A percentile compares a stretch with the other conserved stretches of the same genome.
These are phyloP conservation scores for Pedinophyceae sp. DNA, from an alignment of 139 green algal species.

Conservation along the genomic window DNA sequence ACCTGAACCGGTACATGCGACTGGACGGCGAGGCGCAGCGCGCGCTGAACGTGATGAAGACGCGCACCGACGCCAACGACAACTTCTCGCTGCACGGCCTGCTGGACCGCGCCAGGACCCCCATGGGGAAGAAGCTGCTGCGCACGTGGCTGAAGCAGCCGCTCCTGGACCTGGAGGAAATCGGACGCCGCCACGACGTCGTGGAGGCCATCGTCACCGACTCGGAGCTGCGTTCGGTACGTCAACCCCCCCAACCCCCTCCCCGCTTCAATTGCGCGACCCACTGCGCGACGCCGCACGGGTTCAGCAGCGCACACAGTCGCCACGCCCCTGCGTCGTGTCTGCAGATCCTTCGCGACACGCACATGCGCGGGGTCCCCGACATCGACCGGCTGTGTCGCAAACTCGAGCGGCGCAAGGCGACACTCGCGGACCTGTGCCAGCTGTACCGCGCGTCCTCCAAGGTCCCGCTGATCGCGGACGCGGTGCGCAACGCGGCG, in stretches of 20 bases:
- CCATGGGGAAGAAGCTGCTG: slow-evolving; percentile 84
- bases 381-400: slow-evolving; percentile 76
- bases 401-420: slow-evolving; percentile 57
- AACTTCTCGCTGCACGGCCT: slow-evolving; percentile 74
- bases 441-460: slow-evolving; percentile 74
- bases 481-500: slow-evolving; percentile 39
- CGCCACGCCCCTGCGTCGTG: no score
- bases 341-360: slow-evolving; percentile 42
- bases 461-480: slow-evolving; percentile 52
- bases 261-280: no score
- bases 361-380: slow-evolving; percentile 59
- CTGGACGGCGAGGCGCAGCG: slow-evolving; percentile 51
- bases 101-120: slow-evolving; percentile 66
- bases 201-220: slow-evolving; percentile 67
- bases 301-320: no score
- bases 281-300: no score
- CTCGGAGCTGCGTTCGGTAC: slow-evolving; percentile 44
- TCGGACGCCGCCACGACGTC: slow-evolving; percentile 54
- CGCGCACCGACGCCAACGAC: slow-evolving; percentile 37
- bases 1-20: slow-evolving; percentile 41
- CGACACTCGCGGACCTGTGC: slow-evolving; percentile 71
- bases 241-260: no score
- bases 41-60: slow-evolving; percentile 81
- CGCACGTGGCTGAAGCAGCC: slow-evolving; percentile 92
- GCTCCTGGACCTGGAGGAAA: slow-evolving; percentile 50